Evolutionary conservation across 805 yeast genomes (phyloP).

Genomic region (Wickerhamiella qilinensis): DNA sequence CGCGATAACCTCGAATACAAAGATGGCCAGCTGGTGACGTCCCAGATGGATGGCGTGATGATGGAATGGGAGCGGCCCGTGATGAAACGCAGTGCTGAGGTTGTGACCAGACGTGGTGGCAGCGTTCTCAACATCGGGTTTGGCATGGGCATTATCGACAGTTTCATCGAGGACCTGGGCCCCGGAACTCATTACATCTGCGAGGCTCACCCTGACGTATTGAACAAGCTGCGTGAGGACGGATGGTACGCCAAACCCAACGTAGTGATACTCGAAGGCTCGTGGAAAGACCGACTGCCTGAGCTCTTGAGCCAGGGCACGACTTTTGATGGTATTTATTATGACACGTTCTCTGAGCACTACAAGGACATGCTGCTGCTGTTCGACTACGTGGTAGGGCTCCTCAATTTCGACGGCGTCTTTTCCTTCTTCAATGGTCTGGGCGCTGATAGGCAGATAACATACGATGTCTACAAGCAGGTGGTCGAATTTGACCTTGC

Average conservation of each 20-base stretch:
- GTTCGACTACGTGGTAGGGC: slow-evolving; percentile 66
- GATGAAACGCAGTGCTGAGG: slow-evolving; percentile 66
- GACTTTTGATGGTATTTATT: slow-evolving; percentile 80
- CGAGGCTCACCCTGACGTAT: slow-evolving; percentile 90
- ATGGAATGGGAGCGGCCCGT: slow-evolving; percentile 88
- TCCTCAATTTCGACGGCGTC: slow-evolving; percentile 64
- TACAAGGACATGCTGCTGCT: slow-evolving; percentile 77
- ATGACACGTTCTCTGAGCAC: slow-evolving; percentile 87
- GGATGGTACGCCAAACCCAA: slow-evolving; percentile 71
- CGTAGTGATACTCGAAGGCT: slow-evolving; percentile 68
- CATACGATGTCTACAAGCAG: slow-evolving; percentile 71
- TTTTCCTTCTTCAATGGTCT: slow-evolving; percentile 88
- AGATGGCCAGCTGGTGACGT: slow-evolving; percentile 46
- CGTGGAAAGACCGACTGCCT: slow-evolving; percentile 79
- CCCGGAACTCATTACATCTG: slow-evolving; percentile 72
- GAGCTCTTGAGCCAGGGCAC: slow-evolving; percentile 45
- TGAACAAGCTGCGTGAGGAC: slow-evolving; percentile 44
- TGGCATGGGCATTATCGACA: slow-evolving; percentile 93
- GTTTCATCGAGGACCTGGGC: slow-evolving; percentile 41
- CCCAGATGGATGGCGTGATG: slow-evolving; percentile 83
- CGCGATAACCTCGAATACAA: slow-evolving; percentile 49
- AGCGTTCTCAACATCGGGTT: slow-evolving; percentile 71
- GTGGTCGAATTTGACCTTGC: slow-evolving; percentile 66
- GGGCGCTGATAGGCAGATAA: slow-evolving; percentile 61
- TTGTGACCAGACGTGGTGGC: slow-evolving; percentile 39